These are phyloP conservation scores for Lyophyllum decastes DNA, from an alignment of 768 basidiomycete species.

Conservation along the genomic window DNA sequence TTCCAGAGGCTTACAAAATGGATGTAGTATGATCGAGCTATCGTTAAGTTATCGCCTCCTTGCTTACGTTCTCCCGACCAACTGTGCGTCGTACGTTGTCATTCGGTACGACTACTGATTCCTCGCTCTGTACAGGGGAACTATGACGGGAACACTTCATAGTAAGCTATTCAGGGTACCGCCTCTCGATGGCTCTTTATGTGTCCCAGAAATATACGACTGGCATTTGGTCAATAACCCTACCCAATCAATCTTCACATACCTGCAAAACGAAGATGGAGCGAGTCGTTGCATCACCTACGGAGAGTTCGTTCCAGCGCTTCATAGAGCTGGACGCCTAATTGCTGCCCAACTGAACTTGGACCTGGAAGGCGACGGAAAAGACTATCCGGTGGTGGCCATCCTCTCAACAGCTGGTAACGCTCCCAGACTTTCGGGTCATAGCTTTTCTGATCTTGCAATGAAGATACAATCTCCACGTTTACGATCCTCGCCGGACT, in stretches of 20 bases:
- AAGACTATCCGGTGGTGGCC: neutral
- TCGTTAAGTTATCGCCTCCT: no score
- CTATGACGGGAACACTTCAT: no score
- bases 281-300: neutral
- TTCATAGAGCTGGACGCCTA: neutral
- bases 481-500: no score
- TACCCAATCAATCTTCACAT: no score
- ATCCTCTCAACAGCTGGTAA: no score
- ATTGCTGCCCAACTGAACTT: neutral
- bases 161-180: neutral
- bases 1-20: no score
- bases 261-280: neutral
- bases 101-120: no score
- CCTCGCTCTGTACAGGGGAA: no score
- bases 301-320: neutral
- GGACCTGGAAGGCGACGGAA: neutral
- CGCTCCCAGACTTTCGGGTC: no score
- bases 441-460: neutral
- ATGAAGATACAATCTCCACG: neutral
- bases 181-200: neutral
- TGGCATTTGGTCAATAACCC: neutral
- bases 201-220: neutral
- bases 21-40: no score
- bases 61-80: no score
- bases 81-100: no score